phyloP scores from a whole-genome alignment of 208 protist genomes.

The Leishmania martiniquensis region DNA sequence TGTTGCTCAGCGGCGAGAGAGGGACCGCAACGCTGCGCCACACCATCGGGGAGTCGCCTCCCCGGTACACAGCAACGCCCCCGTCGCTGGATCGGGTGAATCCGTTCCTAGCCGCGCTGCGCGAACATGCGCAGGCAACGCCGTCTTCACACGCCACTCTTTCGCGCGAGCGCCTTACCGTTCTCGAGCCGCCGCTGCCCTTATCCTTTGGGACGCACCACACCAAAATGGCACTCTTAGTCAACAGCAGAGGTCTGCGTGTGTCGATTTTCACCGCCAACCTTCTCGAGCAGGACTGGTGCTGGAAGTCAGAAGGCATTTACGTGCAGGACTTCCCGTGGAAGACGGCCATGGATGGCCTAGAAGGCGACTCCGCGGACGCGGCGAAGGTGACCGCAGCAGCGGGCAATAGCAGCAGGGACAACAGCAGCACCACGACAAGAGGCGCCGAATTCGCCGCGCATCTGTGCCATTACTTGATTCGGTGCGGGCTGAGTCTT shows the following conservation, averaged over 20 bases:
- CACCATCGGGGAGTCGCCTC: background rate
- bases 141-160: background rate
- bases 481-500: conserved; percentile 17
- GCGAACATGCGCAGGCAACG: background rate
- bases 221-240: conserved; percentile 69
- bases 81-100: conserved; percentile 20
- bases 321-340: conserved; percentile 88
- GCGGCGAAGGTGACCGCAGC: background rate
- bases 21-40: conserved; percentile 39
- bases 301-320: conserved; percentile 69
- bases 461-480: conserved; percentile 42
- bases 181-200: conserved; percentile 69
- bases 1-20: conserved; percentile 67
- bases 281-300: conserved; percentile 73
- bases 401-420: background rate
- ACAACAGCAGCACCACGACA: background rate
- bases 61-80: conserved; percentile 14
- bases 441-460: conserved; percentile 42
- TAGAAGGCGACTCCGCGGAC: background rate
- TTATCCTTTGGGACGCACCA: conserved; percentile 85
- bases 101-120: conserved; percentile 19
- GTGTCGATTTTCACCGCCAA: conserved; percentile 80
- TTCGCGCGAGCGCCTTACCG: conserved; percentile 33
- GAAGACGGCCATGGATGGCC: background rate
- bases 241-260: conserved; percentile 62